phyloP scores from a whole-genome alignment of 352 stramenopile species.

The Peronospora destructor region DNA sequence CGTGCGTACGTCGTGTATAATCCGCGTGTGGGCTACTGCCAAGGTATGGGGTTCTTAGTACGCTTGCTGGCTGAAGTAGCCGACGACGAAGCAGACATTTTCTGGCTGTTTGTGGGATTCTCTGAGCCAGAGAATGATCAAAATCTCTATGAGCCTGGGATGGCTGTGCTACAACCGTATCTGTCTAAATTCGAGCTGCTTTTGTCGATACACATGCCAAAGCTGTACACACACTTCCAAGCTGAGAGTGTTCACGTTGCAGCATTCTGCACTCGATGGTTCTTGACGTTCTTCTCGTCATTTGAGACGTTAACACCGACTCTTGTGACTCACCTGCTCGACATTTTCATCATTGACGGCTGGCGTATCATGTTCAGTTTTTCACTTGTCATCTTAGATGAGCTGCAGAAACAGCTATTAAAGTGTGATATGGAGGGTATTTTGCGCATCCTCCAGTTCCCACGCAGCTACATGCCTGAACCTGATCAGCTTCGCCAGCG shows the following conservation, averaged over 20 bases:
- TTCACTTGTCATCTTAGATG: conserved; percentile 69
- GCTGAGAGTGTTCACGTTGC: conserved; percentile 55
- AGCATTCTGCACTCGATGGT: conserved; percentile 73
- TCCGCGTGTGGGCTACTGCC: conserved; percentile 73
- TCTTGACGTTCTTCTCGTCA: conserved; percentile 79
- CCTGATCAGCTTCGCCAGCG: conserved; percentile 31
- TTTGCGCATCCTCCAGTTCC: conserved; percentile 56
- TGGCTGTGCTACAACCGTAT: conserved; percentile 59
- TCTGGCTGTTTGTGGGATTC: conserved; percentile 77
- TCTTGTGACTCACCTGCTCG: conserved; percentile 62
- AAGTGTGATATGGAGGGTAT: conserved; percentile 61
- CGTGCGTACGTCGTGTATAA: conserved; percentile 80
- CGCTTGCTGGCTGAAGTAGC: conserved; percentile 61
- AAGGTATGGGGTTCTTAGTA: conserved; percentile 86
- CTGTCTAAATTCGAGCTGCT: conserved; percentile 60
- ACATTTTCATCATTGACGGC: conserved; percentile 75
- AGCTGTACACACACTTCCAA: conserved; percentile 52
- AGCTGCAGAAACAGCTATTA: conserved; percentile 49
- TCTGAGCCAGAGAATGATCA: conserved; percentile 64
- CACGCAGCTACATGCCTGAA: conserved; percentile 45
- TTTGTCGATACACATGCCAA: conserved; percentile 60
- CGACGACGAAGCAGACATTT: conserved; percentile 63
- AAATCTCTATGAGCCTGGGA: conserved; percentile 74
- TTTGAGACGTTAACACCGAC: conserved; percentile 69
- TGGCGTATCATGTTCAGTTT: conserved; percentile 78